Evolutionary conservation across 2,329 filamentous ascomycete species (phyloP), one percentile per base, ranked within the genome.

Genomic region (Coniochaeta sp.): DNA sequence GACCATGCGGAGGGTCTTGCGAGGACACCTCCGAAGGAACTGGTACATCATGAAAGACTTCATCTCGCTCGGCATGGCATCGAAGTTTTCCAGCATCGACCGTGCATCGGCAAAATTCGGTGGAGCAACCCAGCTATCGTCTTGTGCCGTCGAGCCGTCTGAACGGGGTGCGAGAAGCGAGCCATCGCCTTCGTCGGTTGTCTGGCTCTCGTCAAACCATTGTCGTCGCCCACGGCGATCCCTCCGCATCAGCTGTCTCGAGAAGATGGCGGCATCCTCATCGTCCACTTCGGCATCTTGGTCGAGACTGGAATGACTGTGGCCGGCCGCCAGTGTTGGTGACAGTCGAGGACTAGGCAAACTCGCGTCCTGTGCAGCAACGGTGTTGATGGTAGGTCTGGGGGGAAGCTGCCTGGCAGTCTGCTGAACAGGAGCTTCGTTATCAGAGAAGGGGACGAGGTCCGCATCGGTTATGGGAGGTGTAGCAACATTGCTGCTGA

Each of bases 31-130:
- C 52, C 89, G 86, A 24, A 99, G 78, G 51, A 99, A 83, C 65
- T 99, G 92, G 65, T 95, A 97, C 84, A 99, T 95, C 71, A 99
- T 86, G 64, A 95, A 95, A 0, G 87, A 88, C 70, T 99, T 94
- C 80, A 99, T 84, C 61, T 94, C 87, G 42, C 88, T 83, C 2
- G 92, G 91, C 78, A 99, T 87, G 6, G 87, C 81, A 65, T 97
- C 92, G 61, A 97, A 99, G 2, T 85, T 85, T 60, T 96, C 88
- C 14, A 99, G 72, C 77, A 99, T 89, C 14, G 78, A 81, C 7
- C 88, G 88, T n/a, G 92, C 87, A 60, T 95, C 89, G 70, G 91
- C 80, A 18, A 92, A 67, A 18, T 64, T 67, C 67, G 78, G 62
- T 65, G 52, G 72, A 63, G 50, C 66, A 31, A 40, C 22, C 47